Evolutionary conservation across 2,329 filamentous ascomycete genomes (phyloP), one percentile per base, ranked within the genome.

Genomic region (Xylaria hypoxylon): DNA sequence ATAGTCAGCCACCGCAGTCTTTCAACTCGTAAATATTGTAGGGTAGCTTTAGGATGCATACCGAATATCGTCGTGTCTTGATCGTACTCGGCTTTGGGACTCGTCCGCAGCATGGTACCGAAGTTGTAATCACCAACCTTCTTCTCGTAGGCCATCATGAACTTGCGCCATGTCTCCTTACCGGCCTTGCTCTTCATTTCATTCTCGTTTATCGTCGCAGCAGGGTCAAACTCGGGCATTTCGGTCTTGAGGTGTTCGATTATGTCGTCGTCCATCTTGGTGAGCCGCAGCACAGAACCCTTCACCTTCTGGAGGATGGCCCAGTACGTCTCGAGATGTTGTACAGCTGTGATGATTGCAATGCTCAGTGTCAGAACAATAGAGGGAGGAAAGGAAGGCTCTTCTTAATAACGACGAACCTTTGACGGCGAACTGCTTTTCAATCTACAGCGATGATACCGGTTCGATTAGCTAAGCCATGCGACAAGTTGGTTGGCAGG

Each of bases 351-450:
- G 13, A 28, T 10, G n/a, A 44, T 55, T 15, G 26, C 17, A 19
- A 19, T 47, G 13, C 4, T 69, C n/a, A 61, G 67, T 42, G n/a
- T 19, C 28, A 28, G 38, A 2, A 13, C 26, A 42, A 28, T 40
- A 17, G 8, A n/a, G 24, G 22, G n/a, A 2, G 33, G 31, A 10
- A 26, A 38, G 5, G 10, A 5, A 2, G 11, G 19, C 8, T 17
- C 10, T 8, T 22, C 8, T 3, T 5, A 10, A 28, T n/a, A 24
- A 22, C 13, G 19, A 53, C 62, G n/a, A 45, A 93, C 92, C 92
- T 85, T 98, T 98, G 75, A 99, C 96, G 33, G 96, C 96, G 77
- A 99, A 99, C 81, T 98, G 96, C 86, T 97, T 97, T 87, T 99
- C 96, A 79, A 99, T 97, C 92, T 97, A 72, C 47, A 33, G 38